Conservation (phyloP, 2,329 filamentous ascomycete species). For the Stachybotrys echinatus region DNA sequence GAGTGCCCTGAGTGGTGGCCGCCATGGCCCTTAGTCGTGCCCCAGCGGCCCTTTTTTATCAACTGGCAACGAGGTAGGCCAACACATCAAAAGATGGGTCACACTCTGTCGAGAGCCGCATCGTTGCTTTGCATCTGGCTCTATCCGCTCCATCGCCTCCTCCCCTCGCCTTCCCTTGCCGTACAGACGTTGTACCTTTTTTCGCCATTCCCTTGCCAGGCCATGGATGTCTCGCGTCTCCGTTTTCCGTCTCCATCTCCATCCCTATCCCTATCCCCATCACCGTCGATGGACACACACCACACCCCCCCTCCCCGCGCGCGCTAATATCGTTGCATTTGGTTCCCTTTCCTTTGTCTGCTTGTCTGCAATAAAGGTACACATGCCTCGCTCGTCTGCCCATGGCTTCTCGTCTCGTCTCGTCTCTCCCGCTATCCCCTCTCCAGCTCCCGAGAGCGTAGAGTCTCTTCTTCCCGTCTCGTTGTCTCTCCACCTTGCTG, state of each 20-base stretch:
- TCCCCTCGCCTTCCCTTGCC: background rate
- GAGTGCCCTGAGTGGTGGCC: background rate
- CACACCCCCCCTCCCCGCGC: conserved; percentile 39
- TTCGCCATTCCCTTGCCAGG: background rate
- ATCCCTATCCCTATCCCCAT: conserved; percentile 26
- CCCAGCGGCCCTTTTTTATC: conserved; percentile 52
- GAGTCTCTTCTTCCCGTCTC: conserved; percentile 14
- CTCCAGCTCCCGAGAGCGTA: conserved; percentile 41
- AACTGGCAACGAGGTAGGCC: conserved; percentile 83
- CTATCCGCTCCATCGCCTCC: conserved; percentile 18
- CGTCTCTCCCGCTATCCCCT: conserved; percentile 36
- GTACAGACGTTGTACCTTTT: background rate
- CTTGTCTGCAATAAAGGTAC: conserved; percentile 60
- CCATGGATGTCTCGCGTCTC: conserved; percentile 18
- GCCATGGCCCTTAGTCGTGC: conserved; percentile 10
- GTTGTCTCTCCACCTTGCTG: no score
- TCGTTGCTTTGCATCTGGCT: conserved; percentile 54
- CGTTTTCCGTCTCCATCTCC: conserved; percentile 21
- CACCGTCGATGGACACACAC: background rate
- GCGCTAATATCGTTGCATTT: conserved; percentile 45
- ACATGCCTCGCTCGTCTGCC: conserved; percentile 50
- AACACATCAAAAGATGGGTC: conserved; percentile 81
- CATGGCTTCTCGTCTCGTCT: conserved; percentile 37
- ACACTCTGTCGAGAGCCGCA: conserved; percentile 63
- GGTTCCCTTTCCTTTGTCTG: no score